Conservation (phyloP, 2,329 filamentous ascomycete genomes). For the Fulvia fulva region DNA sequence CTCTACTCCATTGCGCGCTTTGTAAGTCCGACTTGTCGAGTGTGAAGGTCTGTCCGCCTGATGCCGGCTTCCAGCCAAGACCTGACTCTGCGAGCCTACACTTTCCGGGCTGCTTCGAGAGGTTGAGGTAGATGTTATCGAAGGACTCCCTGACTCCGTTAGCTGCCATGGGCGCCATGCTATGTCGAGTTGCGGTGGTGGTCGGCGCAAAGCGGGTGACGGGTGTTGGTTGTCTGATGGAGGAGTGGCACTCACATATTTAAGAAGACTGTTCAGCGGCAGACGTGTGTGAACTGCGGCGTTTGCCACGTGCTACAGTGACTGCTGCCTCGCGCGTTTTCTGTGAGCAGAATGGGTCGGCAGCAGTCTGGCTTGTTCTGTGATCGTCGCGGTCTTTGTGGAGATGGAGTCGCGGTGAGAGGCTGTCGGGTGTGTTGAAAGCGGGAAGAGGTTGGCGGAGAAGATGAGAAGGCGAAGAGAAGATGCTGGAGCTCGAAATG, state of each 20-base stretch:
- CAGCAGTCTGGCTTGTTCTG: neutral
- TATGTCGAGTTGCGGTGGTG: neutral
- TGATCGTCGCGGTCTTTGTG: neutral
- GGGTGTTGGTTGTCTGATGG: neutral
- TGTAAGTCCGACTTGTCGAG: slow-evolving; percentile 82
- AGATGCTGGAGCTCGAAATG: neutral
- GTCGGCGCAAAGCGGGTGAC: no score
- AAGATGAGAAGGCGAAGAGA: neutral
- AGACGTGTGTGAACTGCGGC: neutral
- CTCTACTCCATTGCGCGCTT: slow-evolving; percentile 89
- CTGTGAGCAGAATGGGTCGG: neutral
- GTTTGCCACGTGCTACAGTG: slow-evolving; percentile 1
- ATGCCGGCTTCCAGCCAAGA: slow-evolving; percentile 83
- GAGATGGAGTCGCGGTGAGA: neutral
- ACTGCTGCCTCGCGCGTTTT: neutral
- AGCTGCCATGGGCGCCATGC: slow-evolving; percentile 1
- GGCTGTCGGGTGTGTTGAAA: neutral
- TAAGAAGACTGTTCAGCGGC: neutral
- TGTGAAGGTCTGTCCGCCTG: slow-evolving; percentile 87
- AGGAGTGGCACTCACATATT: neutral
- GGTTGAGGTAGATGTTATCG: slow-evolving; percentile 92
- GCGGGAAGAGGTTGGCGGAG: neutral
- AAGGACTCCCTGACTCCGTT: slow-evolving; percentile 72
- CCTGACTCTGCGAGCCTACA: slow-evolving; percentile 93
- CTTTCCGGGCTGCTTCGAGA: slow-evolving; percentile 87